Evolutionary conservation across 768 basidiomycete genomes (phyloP).

Genomic region (Roridomyces roridus): DNA sequence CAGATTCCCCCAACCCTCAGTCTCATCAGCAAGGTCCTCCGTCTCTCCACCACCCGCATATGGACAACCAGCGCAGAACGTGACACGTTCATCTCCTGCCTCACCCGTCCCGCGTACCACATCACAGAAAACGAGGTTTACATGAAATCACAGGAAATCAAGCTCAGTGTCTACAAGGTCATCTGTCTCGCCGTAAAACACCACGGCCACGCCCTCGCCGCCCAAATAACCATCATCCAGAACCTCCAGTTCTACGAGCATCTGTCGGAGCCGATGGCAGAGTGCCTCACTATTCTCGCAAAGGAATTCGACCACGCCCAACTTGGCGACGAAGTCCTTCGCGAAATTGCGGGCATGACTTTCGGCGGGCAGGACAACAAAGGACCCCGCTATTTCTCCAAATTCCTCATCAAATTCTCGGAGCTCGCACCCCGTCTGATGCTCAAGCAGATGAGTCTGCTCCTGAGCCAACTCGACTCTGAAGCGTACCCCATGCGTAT

Average conservation of each 20-base stretch:
- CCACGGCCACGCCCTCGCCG: conserved; percentile 82
- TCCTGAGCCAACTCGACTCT: conserved; percentile 87
- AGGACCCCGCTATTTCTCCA: conserved; percentile 83
- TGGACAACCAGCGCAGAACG: conserved; percentile 90
- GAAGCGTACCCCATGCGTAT: conserved; percentile 98
- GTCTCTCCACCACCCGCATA: conserved; percentile 72
- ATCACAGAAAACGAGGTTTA: conserved; percentile 86
- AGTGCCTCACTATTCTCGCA: conserved; percentile 78
- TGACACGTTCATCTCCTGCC: conserved; percentile 85
- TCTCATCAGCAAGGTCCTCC: conserved; percentile 75
- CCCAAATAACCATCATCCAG: conserved; percentile 91
- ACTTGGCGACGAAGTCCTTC: conserved; percentile 88
- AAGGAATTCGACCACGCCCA: conserved; percentile 90
- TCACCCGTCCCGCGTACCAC: conserved; percentile 88
- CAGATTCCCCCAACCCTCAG: conserved; percentile 75
- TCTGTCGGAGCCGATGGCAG: conserved; percentile 92
- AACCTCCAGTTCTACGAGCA: conserved; percentile 94
- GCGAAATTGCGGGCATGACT: conserved; percentile 80
- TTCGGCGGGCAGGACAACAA: conserved; percentile 88
- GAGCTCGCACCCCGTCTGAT: conserved; percentile 83
- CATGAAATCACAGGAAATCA: conserved; percentile 82
- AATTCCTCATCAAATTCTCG: conserved; percentile 81
- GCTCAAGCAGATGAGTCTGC: conserved; percentile 86
- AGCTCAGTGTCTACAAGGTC: conserved; percentile 81
- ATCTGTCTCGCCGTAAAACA: conserved; percentile 92